phyloP scores from a whole-genome alignment of 352 stramenopile species.

The Phytopythium delawarense region DNA sequence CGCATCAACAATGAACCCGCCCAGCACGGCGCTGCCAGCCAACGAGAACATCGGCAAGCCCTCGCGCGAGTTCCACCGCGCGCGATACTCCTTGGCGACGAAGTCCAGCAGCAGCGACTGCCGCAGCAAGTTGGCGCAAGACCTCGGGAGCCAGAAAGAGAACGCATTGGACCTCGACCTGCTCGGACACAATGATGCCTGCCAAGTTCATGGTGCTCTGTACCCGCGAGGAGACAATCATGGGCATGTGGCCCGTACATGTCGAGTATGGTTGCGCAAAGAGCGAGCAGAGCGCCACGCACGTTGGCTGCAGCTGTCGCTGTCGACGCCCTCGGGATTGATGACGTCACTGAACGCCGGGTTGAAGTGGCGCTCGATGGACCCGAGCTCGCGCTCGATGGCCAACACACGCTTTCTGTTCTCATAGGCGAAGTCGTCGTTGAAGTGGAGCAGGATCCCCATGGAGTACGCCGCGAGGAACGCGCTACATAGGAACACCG shows the following conservation, averaged over 20 bases:
- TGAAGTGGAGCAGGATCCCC: conserved; percentile 67
- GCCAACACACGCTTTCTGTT: conserved; percentile 48
- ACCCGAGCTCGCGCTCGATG: conserved; percentile 56
- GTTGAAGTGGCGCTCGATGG: conserved; percentile 63
- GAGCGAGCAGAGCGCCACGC: conserved; percentile 37
- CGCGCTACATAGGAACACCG: conserved; percentile 65
- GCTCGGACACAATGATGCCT: conserved; percentile 35
- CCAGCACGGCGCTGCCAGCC: conserved; percentile 63
- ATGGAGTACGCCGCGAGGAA: conserved; percentile 56
- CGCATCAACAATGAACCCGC: conserved; percentile 47
- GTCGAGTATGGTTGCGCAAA: conserved; percentile 39
- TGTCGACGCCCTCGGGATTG: conserved; percentile 7
- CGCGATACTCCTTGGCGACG: conserved; percentile 50
- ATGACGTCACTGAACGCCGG: conserved; percentile 42
- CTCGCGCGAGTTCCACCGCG: conserved; percentile 69
- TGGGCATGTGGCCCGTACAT: conserved; percentile 38
- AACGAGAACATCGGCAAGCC: conserved; percentile 58
- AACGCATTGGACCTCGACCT: conserved; percentile 26
- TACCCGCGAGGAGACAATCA: conserved; percentile 42
- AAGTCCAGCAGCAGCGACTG: conserved; percentile 78
- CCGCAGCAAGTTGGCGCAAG: conserved; percentile 55
- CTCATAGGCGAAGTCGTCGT: conserved; percentile 75
- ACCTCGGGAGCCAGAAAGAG: conserved; percentile 50
- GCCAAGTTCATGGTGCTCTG: conserved; percentile 39
- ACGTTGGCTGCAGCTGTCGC: conserved; percentile 32